Percentiles rank a stretch among this genome's conserved stretches.
These are phyloP conservation scores for Suhomyces choctaworum DNA, from an alignment of 1,139 yeast species.

Conservation along the genomic window DNA sequence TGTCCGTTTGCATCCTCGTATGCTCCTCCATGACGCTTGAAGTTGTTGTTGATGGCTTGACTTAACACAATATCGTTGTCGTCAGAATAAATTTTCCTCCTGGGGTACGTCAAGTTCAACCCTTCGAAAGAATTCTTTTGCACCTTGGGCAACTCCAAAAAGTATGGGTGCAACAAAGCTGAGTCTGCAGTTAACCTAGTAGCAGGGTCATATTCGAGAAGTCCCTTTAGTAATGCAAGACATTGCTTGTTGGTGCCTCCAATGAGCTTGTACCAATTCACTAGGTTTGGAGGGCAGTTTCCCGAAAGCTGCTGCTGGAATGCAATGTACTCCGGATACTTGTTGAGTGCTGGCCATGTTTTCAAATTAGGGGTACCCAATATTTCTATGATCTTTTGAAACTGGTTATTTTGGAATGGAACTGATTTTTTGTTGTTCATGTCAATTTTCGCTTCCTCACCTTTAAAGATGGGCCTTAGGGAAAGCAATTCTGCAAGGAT, in stretches of 20 bases:
- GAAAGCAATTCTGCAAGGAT: slow-evolving; percentile 89
- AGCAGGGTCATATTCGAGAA: slow-evolving; percentile 85
- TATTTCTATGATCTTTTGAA: slow-evolving; percentile 85
- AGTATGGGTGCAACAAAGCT: slow-evolving; percentile 76
- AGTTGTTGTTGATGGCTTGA: slow-evolving; percentile 18
- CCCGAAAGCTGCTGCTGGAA: slow-evolving; percentile 53
- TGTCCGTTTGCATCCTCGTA: slow-evolving; percentile 12
- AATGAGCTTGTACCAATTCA: slow-evolving; percentile 81
- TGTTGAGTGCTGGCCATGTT: slow-evolving; percentile 74
- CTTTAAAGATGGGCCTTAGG: slow-evolving; percentile 89
- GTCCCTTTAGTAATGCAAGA: slow-evolving; percentile 57
- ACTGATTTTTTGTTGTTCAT: slow-evolving; percentile 75
- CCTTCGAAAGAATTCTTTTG: slow-evolving; percentile 71
- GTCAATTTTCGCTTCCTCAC: slow-evolving; percentile 96
- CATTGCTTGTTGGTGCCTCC: slow-evolving; percentile 75
- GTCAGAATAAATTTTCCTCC: slow-evolving; percentile 73
- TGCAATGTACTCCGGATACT: slow-evolving; percentile 82
- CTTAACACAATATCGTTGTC: slow-evolving; percentile 62
- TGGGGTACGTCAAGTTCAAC: slow-evolving; percentile 62
- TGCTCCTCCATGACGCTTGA: slow-evolving; percentile 26
- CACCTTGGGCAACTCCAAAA: slow-evolving; percentile 66
- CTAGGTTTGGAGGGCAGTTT: slow-evolving; percentile 64
- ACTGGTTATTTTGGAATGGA: slow-evolving; percentile 91
- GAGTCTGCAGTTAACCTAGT: slow-evolving; percentile 66
- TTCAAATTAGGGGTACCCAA: slow-evolving; percentile 81